phyloP scores from a whole-genome alignment of 2,329 filamentous ascomycete genomes.

The Claviceps sorghi region DNA sequence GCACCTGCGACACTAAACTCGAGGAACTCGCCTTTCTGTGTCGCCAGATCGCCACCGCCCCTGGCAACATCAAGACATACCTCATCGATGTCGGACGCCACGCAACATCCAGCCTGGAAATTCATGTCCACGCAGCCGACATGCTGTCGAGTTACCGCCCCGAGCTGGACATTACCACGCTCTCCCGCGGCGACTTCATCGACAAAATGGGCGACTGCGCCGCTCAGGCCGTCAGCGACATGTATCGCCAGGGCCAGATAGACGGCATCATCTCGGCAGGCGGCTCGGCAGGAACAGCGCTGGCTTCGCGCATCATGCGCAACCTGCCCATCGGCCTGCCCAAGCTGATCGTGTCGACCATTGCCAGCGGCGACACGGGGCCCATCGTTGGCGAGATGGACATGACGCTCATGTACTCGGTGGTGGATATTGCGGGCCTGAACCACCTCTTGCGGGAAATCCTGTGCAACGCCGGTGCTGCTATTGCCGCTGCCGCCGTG shows the following conservation, averaged over 20 bases:
- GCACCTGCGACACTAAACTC: conserved; percentile 52
- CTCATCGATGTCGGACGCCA: conserved; percentile 33
- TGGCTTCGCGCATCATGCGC: conserved; percentile 47
- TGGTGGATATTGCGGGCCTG: conserved; percentile 54
- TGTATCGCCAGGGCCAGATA: conserved; percentile 25
- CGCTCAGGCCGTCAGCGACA: conserved; percentile 23
- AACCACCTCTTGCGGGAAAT: conserved; percentile 45
- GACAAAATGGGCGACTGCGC: conserved; percentile 37
- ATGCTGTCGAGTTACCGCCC: conserved; percentile 23
- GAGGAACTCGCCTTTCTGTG: conserved; percentile 42
- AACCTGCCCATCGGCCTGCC: conserved; percentile 50
- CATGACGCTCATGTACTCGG: conserved; percentile 55
- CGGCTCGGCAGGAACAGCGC: conserved; percentile 47
- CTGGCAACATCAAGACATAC: conserved; percentile 8
- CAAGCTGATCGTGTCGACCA: conserved; percentile 55
- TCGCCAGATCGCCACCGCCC: conserved; percentile 24
- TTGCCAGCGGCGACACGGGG: conserved; percentile 51
- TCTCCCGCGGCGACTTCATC: conserved; percentile 41
- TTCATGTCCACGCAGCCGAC: conserved; percentile 29
- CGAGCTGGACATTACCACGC: conserved; percentile 17
- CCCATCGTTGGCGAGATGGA: conserved; percentile 54
- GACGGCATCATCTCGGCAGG: conserved; percentile 46
- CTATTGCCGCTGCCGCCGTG: conserved; percentile 43
- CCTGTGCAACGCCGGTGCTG: conserved; percentile 46
- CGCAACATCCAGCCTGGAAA: conserved; percentile 25